A percentile compares a stretch with the other conserved stretches of the same genome.
These are phyloP conservation scores for Solanum medicagineum DNA, from an alignment of 257 asterid genomes.

Conservation along the genomic window DNA sequence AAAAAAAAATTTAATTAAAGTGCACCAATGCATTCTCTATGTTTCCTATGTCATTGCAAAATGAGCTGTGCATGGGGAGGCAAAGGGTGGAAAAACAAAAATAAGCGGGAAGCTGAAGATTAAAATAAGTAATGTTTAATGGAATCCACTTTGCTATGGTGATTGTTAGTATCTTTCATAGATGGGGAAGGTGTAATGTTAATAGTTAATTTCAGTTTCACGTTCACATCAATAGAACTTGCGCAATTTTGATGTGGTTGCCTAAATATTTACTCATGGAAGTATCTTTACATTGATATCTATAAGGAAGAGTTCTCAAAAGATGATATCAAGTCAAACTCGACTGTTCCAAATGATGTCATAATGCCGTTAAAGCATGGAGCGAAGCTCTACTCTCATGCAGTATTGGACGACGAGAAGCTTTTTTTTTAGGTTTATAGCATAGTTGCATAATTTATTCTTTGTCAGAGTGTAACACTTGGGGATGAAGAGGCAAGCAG, in stretches of 20 bases:
- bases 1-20: background rate
- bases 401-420: background rate
- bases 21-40: background rate
- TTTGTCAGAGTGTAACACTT: constrained; percentile 81
- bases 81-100: background rate
- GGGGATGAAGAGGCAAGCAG: constrained; percentile 99
- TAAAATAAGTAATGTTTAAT: background rate
- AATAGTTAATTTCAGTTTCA: background rate
- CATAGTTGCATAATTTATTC: background rate
- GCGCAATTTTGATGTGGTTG: background rate
- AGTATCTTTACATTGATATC: background rate
- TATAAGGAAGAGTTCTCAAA: background rate
- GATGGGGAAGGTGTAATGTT: background rate
- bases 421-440: background rate
- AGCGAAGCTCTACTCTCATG: background rate
- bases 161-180: background rate
- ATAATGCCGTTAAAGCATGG: background rate
- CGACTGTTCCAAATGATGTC: background rate
- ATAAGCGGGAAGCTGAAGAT: background rate
- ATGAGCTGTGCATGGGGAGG: background rate
- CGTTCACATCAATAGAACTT: background rate
- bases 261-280: background rate
- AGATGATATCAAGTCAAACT: background rate
- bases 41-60: background rate
- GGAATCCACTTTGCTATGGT: background rate